Conservation (phyloP, 2,329 filamentous ascomycete genomes). For the Ophiognomonia clavigignenti-juglandacearum region DNA sequence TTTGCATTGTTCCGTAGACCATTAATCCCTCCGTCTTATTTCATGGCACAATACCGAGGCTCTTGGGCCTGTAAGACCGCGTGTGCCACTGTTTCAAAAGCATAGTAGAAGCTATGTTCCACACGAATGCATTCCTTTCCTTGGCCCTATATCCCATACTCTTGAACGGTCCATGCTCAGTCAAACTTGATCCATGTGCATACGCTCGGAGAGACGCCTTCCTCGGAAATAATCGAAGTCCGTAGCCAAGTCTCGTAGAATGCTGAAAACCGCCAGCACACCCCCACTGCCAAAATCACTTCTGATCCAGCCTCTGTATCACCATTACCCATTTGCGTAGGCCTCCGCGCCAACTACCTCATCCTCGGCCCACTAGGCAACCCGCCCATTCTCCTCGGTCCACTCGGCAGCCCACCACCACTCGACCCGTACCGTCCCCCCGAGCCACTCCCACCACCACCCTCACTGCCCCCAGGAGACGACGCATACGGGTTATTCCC, state of each 20-base stretch:
- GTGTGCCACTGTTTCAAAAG: no score
- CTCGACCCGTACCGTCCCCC: no score
- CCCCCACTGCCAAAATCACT: no score
- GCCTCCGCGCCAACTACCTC: no score
- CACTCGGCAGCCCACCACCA: conserved; percentile 40
- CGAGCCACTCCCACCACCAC: conserved; percentile 30
- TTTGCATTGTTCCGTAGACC: no score
- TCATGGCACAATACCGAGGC: no score
- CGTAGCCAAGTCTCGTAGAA: background rate
- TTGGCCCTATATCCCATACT: background rate
- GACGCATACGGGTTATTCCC: conserved; percentile 42
- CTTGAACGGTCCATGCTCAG: background rate
- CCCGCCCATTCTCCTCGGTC: conserved; percentile 34
- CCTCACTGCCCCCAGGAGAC: conserved; percentile 30
- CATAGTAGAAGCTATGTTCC: no score
- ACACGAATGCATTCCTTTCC: background rate
- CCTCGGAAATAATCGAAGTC: background rate
- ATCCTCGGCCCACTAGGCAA: conserved; percentile 33
- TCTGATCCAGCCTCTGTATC: background rate
- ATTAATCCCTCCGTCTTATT: no score
- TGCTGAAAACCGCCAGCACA: no score
- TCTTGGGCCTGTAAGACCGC: no score
- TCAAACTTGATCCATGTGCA: background rate
- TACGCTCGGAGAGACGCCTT: conserved; percentile 3
- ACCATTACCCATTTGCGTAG: background rate